Evolutionary conservation across 2,329 filamentous ascomycete species (phyloP), one percentile per base, ranked within the genome.

Genomic region (Magnaporthiopsis incrustans): DNA sequence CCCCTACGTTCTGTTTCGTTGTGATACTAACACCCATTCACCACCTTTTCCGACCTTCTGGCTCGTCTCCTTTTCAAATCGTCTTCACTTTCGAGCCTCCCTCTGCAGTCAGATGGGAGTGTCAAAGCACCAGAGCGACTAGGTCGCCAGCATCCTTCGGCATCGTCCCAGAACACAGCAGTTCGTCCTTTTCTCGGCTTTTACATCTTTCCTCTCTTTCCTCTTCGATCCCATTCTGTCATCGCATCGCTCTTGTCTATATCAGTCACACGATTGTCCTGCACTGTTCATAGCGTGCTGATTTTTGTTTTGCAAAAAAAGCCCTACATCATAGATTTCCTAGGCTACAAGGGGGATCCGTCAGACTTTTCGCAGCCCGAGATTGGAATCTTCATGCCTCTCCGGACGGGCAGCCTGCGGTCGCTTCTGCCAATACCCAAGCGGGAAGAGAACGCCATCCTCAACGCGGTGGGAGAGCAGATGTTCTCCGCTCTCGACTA

Each of bases 401-500:
- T 53, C 22, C 12, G 44, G 22, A 53, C 44, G 2, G 44, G 44
- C 44, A 53, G 22, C 12, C 44, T 53, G 12, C 44, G 44, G 44
- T 53, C 44, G 18, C 44, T 53, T 53, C 44, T 53, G 10, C 44
- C 44, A 53, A 53, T 53, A 53, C 44, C 44, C 44, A 53, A 53
- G 44, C 44, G 44, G 44, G 44, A 53, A n/a, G 44, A 53, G 22
- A 53, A 53, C 44, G 44, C 44, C 44, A 53, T 53, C 44, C 44
- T 53, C 44, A 53, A 53, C 44, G 44, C 44, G 44, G 44, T 53
- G 2, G 44, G 44, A 53, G 44, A 26, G 14, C 58, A 64, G 5
- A 64, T 61, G 58, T 44, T 64, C 15, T 30, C 59, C n/a, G 63
- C 63, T 18, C 63, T 64, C 58, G 63, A 64, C 57, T 64, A 32